Conservation (phyloP, 2,329 filamentous ascomycete species). For the Hypoxylon sp. region DNA sequence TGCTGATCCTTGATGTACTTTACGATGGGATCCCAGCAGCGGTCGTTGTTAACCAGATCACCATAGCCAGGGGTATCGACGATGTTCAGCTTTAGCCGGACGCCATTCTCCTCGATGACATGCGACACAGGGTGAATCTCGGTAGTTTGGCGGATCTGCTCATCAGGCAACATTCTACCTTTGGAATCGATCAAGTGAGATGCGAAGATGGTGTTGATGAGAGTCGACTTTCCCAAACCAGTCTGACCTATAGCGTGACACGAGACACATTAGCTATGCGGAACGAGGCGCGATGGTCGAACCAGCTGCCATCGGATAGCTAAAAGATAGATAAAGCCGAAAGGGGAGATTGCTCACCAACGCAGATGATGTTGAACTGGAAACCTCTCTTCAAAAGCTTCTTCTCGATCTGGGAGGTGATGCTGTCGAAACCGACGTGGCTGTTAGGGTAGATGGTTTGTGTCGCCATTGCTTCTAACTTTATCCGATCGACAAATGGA, state of each 20-base stretch:
- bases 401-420: slow-evolving; percentile 99
- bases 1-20: slow-evolving; percentile 99
- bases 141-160: slow-evolving; percentile 94
- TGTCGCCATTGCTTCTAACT: slow-evolving; percentile 71
- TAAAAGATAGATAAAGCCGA: neutral
- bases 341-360: slow-evolving; percentile 77
- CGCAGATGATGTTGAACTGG: slow-evolving; percentile 99
- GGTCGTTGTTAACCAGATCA: slow-evolving; percentile 99
- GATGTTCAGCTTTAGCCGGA: slow-evolving; percentile 97
- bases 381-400: slow-evolving; percentile 99
- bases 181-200: slow-evolving; percentile 99
- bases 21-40: slow-evolving; percentile 99
- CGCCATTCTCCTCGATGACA: slow-evolving; percentile 99
- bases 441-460: slow-evolving; percentile 88
- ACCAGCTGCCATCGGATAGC: slow-evolving; percentile 1
- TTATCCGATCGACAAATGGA: slow-evolving; percentile 52
- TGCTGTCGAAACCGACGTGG: slow-evolving; percentile 99
- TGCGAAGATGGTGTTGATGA: slow-evolving; percentile 99
- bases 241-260: slow-evolving; percentile 82
- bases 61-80: slow-evolving; percentile 99
- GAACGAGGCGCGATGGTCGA: slow-evolving; percentile 20
- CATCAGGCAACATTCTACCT: slow-evolving; percentile 91
- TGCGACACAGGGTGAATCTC: slow-evolving; percentile 98
- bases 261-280: slow-evolving; percentile 54
- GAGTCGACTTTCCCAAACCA: slow-evolving; percentile 96